Evolutionary conservation across 139 green algal genomes (phyloP).

Genomic region (Pleodorina starrii): DNA sequence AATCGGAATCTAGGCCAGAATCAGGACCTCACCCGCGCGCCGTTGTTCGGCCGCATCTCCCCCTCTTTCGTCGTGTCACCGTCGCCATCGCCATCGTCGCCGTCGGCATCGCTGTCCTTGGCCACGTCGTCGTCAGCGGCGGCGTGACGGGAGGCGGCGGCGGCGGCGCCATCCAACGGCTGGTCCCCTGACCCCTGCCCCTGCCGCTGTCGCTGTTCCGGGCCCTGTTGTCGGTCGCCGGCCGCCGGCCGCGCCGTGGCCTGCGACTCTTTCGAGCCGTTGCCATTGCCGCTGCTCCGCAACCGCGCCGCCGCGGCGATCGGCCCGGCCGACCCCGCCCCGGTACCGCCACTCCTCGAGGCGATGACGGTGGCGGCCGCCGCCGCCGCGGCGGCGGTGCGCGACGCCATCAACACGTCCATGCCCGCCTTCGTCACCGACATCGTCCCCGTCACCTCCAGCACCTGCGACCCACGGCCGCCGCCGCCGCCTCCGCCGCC

Average conservation of each 20-base stretch:
- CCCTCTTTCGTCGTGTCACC: too few species aligned
- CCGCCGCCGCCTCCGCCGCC: neutral
- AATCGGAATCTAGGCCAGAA: too few species aligned
- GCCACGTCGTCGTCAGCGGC: conserved; percentile 13
- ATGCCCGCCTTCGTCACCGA: neutral
- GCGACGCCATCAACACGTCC: neutral
- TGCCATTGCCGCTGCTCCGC: neutral
- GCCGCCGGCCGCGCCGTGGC: too few species aligned
- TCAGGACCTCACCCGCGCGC: neutral
- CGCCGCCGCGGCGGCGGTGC: neutral
- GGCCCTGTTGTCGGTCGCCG: too few species aligned
- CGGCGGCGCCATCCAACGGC: neutral
- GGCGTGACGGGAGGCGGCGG: neutral
- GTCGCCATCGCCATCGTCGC: neutral
- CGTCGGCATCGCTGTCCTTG: conserved; percentile 26
- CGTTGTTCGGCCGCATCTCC: neutral
- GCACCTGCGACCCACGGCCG: neutral
- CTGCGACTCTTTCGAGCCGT: neutral
- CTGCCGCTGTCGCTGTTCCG: neutral
- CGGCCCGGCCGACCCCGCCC: neutral
- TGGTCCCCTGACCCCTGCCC: neutral
- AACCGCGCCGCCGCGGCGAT: neutral
- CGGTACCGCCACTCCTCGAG: neutral
- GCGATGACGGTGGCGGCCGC: neutral
- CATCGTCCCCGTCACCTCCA: neutral